Conservation (phyloP, 768 basidiomycete species). For the Hebeloma cylindrosporum region DNA sequence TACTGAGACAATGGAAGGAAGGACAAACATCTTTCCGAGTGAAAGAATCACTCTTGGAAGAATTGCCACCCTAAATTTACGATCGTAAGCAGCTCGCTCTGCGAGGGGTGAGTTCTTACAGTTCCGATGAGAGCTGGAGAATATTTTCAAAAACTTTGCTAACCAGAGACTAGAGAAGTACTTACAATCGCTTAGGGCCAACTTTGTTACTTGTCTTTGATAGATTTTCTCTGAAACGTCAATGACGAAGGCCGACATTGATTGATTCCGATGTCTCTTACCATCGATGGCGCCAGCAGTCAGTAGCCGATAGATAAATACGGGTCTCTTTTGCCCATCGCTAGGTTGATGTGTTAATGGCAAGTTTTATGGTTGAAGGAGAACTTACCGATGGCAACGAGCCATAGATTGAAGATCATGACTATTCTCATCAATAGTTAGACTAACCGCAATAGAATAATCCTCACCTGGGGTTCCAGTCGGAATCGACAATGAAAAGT, state of each 20-base stretch:
- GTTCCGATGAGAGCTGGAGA: constrained; percentile 68
- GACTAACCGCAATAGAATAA: constrained; percentile 1
- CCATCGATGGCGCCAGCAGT: constrained; percentile 92
- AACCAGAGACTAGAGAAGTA: constrained; percentile 7
- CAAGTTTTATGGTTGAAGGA: constrained; percentile 4
- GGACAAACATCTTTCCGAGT: constrained; percentile 75
- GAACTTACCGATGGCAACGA: constrained; percentile 79
- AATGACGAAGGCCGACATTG: neutral
- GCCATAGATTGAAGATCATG: constrained; percentile 98
- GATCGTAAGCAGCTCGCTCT: constrained; percentile 2
- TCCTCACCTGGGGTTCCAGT: constrained; percentile 92
- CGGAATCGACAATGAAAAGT: constrained; percentile 82
- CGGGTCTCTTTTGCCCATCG: constrained; percentile 91
- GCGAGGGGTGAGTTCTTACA: constrained; percentile 33
- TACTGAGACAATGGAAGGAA: neutral
- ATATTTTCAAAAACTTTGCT: neutral
- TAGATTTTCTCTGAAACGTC: constrained; percentile 74
- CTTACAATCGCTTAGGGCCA: constrained; percentile 85
- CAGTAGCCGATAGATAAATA: constrained; percentile 86
- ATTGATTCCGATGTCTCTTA: constrained; percentile 22
- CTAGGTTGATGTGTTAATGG: constrained; percentile 38
- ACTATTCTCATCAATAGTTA: constrained; percentile 44
- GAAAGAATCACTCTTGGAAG: constrained; percentile 82
- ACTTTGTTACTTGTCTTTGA: constrained; percentile 92
- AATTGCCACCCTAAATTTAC: constrained; percentile 30